phyloP scores from a whole-genome alignment of 306 rosid species.

The Neltuma alba region DNA sequence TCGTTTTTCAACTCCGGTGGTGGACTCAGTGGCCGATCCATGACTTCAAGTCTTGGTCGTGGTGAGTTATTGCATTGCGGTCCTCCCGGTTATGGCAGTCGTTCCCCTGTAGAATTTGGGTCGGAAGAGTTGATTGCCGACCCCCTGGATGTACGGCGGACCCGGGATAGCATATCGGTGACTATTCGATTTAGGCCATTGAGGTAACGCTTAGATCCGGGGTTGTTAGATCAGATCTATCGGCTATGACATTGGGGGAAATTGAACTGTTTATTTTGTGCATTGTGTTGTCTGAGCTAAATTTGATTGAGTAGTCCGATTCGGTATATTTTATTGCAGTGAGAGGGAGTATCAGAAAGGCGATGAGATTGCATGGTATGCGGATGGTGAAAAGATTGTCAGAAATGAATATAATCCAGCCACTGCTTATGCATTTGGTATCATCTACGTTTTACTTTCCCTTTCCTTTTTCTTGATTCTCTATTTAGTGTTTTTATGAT shows the following conservation, averaged over 20 bases:
- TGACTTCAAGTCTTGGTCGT: conserved; percentile 53
- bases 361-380: conserved; percentile 93
- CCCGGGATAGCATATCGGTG: conserved; percentile 89
- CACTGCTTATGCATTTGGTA: conserved; percentile 95
- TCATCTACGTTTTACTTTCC: background rate
- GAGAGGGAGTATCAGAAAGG: conserved; percentile 96
- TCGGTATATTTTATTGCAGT: conserved; percentile 55
- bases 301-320: conserved; percentile 42
- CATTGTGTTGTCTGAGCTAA: conserved; percentile 35
- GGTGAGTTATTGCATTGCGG: conserved; percentile 58
- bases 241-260: conserved; percentile 21
- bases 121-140: conserved; percentile 74
- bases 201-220: conserved; percentile 88
- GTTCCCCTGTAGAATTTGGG: conserved; percentile 65
- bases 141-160: conserved; percentile 52
- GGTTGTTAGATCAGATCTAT: conserved; percentile 54
- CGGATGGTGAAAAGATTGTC: conserved; percentile 93
- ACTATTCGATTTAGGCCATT: conserved; percentile 96
- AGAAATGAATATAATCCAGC: conserved; percentile 83
- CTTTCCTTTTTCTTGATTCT: background rate
- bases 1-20: conserved; percentile 69
- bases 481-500: background rate
- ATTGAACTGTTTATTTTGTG: conserved; percentile 26
- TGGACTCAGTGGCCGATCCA: conserved; percentile 74
- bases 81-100: conserved; percentile 40